Conservation (phyloP, 345 rosid species). For the Rhizophora apiculata region DNA sequence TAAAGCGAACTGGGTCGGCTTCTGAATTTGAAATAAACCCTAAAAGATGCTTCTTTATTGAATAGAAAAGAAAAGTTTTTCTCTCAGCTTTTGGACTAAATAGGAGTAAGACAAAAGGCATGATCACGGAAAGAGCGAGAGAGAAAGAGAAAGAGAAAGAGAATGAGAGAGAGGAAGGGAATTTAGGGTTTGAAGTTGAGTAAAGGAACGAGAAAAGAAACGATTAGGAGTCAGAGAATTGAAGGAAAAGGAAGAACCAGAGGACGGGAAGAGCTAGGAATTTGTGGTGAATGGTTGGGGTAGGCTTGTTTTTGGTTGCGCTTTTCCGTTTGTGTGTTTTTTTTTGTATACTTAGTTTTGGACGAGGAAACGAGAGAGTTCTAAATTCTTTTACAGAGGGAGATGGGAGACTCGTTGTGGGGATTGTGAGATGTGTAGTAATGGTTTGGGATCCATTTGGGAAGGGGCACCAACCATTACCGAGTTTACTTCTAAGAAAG, state of each 20-base stretch:
- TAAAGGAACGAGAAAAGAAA: background rate
- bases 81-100: background rate
- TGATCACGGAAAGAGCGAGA: slow-evolving; percentile 6
- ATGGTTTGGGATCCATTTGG: too few relatives aligned
- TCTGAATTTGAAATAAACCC: slow-evolving; percentile 12
- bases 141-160: background rate
- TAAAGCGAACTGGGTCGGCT: background rate
- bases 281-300: too few relatives aligned
- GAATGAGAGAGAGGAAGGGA: background rate
- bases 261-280: background rate
- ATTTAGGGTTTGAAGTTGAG: slow-evolving; percentile 14
- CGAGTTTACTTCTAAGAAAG: too few relatives aligned
- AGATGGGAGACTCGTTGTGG: too few relatives aligned
- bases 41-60: background rate
- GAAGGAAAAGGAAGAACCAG: background rate
- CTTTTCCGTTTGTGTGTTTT: too few relatives aligned
- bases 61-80: background rate
- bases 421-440: too few relatives aligned
- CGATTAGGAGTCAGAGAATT: background rate
- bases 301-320: too few relatives aligned
- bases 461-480: too few relatives aligned
- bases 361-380: background rate
- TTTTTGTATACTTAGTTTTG: background rate
- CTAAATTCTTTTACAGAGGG: too few relatives aligned
- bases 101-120: slow-evolving; percentile 5